Evolutionary conservation across 192 early-diverging fungal genomes (phyloP).

Genomic region (Coemansia sp.): DNA sequence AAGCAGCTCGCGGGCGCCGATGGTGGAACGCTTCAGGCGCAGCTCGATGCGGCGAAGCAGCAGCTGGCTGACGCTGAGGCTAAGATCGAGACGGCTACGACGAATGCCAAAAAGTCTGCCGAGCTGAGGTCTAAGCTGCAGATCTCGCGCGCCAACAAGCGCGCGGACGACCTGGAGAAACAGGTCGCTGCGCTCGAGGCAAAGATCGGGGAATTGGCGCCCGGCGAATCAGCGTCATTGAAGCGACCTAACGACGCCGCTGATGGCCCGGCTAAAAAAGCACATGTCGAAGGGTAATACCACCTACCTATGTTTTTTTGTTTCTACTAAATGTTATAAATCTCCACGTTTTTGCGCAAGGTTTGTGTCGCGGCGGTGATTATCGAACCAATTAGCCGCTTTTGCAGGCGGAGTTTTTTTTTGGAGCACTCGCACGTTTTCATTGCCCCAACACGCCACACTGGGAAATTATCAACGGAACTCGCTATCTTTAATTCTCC

Average conservation of each 20-base stretch:
- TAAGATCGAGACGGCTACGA: slow-evolving; percentile 43
- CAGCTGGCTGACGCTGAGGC: slow-evolving; percentile 43
- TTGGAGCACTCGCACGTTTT: not conserved
- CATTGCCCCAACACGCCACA: not conserved
- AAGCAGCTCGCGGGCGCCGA: slow-evolving; percentile 16
- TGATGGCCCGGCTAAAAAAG: slow-evolving; percentile 43
- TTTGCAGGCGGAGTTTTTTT: not conserved
- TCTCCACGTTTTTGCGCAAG: not conserved
- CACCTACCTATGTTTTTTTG: not conserved
- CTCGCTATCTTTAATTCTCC: slow-evolving; percentile 1
- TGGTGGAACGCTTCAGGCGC: slow-evolving; percentile 14
- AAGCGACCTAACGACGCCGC: slow-evolving; percentile 30
- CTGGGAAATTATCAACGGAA: not conserved
- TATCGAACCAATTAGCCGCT: not conserved
- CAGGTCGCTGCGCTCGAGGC: slow-evolving; percentile 31
- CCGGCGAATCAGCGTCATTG: slow-evolving; percentile 11
- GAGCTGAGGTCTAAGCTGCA: slow-evolving; percentile 55
- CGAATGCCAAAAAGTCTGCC: slow-evolving; percentile 32
- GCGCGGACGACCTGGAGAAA: slow-evolving; percentile 44
- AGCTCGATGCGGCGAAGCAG: slow-evolving; percentile 38
- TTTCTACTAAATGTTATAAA: not conserved
- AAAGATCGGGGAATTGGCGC: slow-evolving; percentile 14
- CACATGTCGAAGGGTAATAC: slow-evolving; percentile 23
- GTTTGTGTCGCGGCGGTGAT: not conserved
- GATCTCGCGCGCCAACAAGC: slow-evolving; percentile 50